Percentiles rank a stretch among this genome's conserved stretches.
phyloP scores from a whole-genome alignment of 164 flowering plant genomes.

The Magnolia officinalis region DNA sequence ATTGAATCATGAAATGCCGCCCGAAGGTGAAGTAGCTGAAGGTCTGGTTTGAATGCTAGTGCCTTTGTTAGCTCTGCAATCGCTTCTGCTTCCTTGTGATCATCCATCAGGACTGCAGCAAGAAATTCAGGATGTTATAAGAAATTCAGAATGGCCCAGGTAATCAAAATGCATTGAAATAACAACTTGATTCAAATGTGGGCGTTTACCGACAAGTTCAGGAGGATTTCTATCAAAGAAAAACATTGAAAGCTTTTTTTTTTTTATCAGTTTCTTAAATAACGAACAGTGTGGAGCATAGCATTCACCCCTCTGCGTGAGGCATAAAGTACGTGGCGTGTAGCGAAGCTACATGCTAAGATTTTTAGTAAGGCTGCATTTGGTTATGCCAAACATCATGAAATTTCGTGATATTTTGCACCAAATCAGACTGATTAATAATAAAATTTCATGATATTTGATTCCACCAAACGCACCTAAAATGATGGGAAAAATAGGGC shows the following conservation, averaged over 20 bases:
- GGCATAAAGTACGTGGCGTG: no score
- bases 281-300: not conserved
- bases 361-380: no score
- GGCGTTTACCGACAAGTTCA: not conserved
- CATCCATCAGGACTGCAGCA: conserved; percentile 85
- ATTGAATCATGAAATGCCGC: conserved; percentile 89
- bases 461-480: no score
- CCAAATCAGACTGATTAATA: no score
- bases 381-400: no score
- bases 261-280: not conserved
- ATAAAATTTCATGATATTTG: no score
- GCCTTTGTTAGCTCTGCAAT: conserved; percentile 75
- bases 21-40: conserved; percentile 80
- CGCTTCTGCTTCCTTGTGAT: conserved; percentile 80
- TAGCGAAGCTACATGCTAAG: no score
- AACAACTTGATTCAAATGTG: not conserved
- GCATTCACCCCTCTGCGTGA: not conserved
- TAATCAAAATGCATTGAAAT: not conserved
- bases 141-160: not conserved
- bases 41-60: conserved; percentile 72
- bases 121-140: not conserved
- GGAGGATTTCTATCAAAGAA: not conserved
- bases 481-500: no score
- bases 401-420: no score
- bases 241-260: not conserved